Evolutionary conservation across 352 stramenopile genomes (phyloP).

Genomic region (Phytophthora cactorum): DNA sequence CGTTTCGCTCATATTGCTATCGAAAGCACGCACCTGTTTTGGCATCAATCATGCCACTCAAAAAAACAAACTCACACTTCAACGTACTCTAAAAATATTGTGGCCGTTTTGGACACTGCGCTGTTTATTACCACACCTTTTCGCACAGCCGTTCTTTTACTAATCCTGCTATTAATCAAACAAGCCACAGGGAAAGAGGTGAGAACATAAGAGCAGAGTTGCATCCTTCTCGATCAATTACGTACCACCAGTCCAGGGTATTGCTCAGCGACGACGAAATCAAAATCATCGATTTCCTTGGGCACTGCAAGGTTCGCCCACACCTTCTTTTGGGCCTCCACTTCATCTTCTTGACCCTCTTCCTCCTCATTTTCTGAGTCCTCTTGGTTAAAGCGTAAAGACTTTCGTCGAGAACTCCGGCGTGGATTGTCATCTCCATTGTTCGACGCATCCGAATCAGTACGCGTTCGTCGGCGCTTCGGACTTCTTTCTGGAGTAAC

Average conservation of each 20-base stretch:
- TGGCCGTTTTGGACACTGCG: slow-evolving; percentile 15
- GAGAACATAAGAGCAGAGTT: background rate
- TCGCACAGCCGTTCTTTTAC: background rate
- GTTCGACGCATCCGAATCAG: slow-evolving; percentile 28
- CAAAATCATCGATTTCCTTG: slow-evolving; percentile 36
- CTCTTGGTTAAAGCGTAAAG: slow-evolving; percentile 25
- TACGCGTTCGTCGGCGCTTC: slow-evolving; percentile 38
- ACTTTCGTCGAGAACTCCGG: slow-evolving; percentile 30
- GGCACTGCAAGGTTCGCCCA: slow-evolving; percentile 34
- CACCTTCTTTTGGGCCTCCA: slow-evolving; percentile 25
- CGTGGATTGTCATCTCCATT: slow-evolving; percentile 19
- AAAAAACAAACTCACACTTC: slow-evolving; percentile 5
- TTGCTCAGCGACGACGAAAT: slow-evolving; percentile 45
- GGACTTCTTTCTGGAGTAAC: slow-evolving; percentile 25
- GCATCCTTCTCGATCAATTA: slow-evolving; percentile 10
- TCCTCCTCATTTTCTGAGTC: slow-evolving; percentile 21
- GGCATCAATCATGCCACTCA: slow-evolving; percentile 5
- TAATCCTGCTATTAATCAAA: slow-evolving; percentile 34
- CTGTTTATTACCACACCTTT: slow-evolving; percentile 25
- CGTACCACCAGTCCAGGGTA: slow-evolving; percentile 55
- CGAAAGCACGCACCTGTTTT: slow-evolving; percentile 1
- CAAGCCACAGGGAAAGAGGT: background rate
- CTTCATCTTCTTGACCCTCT: slow-evolving; percentile 18
- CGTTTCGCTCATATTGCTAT: slow-evolving; percentile 19
- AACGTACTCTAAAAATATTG: slow-evolving; percentile 40